Base-by-base conservation (phyloP, 2,329 filamentous ascomycete species). In the Penicillium sp. region DNA sequence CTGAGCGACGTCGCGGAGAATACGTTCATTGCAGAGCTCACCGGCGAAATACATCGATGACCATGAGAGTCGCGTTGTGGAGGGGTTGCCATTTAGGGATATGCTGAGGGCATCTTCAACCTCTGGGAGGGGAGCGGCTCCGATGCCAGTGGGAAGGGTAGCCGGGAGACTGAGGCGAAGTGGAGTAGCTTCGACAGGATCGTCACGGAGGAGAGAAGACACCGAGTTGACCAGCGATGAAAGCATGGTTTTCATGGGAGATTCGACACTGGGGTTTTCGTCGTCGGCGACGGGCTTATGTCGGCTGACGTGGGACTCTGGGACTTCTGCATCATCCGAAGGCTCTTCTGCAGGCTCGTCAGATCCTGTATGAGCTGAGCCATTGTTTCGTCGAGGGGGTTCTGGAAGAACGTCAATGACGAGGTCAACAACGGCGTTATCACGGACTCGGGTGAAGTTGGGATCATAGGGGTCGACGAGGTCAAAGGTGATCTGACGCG, bases 381-480 rank as follows among this genome's bases (percentile, higher is more conserved):
- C 65, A 68, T 70, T 73, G 63, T 67, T 63, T 66, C 59, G 67
- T 67, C 64, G 65, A 64, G 66, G 55, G 56, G 58, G 64, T 56
- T 74, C 70, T 68, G 73, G 72, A 54, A 73, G 67, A 65, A 80
- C 68, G 64, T 90, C 87, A 52, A 95, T 73, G 57, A 93, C 82
- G 41, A 96, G 74, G 64, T 96, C 90, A 50, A 96, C 79, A 60
- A 87, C 83, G 55, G 89, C 81, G 4, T 84, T 75, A 67, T 96
- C 90, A 47, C 90, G 85, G 26, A 93, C 81, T 27, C 90, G 84
- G 10, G 87, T 90, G 72, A 97, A 97, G 56, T 93, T 88, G 14
- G 92, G 90, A 73, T 97, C 93, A 22, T 86, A 84, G 5, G 77
- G 75, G 67, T 78, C 78, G 33, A 81, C 66, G 35, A 92, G 84